phyloP scores from a whole-genome alignment of 1,284 basidiomycete species.

The Apiotrichum sp. region DNA sequence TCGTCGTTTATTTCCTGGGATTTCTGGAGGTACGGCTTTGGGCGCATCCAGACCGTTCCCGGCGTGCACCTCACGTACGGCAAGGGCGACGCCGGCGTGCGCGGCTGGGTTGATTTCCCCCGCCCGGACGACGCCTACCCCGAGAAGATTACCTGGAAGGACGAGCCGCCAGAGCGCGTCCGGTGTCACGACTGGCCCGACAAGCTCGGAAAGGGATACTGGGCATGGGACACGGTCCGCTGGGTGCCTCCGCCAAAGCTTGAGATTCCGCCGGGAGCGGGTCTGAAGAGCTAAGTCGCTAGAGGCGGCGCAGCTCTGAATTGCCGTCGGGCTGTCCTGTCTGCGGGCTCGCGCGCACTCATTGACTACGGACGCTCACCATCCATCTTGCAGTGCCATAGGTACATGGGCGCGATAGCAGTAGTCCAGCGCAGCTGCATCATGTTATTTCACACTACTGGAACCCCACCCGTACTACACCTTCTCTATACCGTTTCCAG shows the following conservation, averaged over 20 bases:
- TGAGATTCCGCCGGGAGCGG: constrained; percentile 2
- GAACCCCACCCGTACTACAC: too few relatives aligned
- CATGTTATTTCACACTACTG: too few relatives aligned
- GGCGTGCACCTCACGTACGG: constrained; percentile 43
- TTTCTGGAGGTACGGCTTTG: constrained; percentile 46
- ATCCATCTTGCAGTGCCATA: too few relatives aligned
- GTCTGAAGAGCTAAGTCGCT: neutral
- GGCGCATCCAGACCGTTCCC: constrained; percentile 41
- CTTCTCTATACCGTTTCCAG: too few relatives aligned
- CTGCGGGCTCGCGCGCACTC: too few relatives aligned
- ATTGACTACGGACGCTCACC: too few relatives aligned
- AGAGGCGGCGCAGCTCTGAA: too few relatives aligned
- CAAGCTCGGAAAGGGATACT: constrained; percentile 28
- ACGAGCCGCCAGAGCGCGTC: constrained; percentile 25
- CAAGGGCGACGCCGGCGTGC: constrained; percentile 36
- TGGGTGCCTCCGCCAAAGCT: constrained; percentile 26
- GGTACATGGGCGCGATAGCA: too few relatives aligned
- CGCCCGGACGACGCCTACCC: constrained; percentile 9
- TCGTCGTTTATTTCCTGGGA: constrained; percentile 43
- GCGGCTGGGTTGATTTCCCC: constrained; percentile 39
- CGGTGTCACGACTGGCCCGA: constrained; percentile 41
- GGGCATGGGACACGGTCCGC: constrained; percentile 29
- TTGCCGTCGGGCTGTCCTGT: too few relatives aligned
- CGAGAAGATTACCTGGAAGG: constrained; percentile 31
- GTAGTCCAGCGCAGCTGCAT: too few relatives aligned